Conservation (phyloP, 139 green algal genomes). For the Coccomyxa sp. region DNA sequence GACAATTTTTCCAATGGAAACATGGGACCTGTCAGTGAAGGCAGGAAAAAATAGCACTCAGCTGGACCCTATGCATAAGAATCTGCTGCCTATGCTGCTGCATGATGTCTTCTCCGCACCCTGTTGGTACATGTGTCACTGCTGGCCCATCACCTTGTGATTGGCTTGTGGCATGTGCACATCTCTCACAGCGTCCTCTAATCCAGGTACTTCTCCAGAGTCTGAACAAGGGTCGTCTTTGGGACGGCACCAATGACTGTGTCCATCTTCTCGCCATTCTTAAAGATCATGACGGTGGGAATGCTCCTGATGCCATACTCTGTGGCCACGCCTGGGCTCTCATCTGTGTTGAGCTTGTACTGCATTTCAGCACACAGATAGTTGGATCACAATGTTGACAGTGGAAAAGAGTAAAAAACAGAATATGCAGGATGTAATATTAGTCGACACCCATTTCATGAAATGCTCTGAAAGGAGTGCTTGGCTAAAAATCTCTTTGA, state of each 20-base stretch:
- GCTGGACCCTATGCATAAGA: not conserved
- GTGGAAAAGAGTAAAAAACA: not conserved
- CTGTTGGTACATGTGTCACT: not conserved
- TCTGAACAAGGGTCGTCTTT: slow-evolving; percentile 83
- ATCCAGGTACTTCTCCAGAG: slow-evolving; percentile 88
- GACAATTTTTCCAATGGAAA: not conserved
- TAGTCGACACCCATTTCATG: not conserved
- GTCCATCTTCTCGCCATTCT: slow-evolving; percentile 93
- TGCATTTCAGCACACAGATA: slow-evolving; percentile 22
- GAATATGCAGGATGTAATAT: not conserved
- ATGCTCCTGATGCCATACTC: slow-evolving; percentile 96
- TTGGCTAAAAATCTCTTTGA: not conserved
- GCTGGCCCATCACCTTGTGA: not conserved
- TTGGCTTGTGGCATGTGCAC: too few species aligned
- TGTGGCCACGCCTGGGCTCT: slow-evolving; percentile 86
- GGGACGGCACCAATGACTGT: slow-evolving; percentile 97
- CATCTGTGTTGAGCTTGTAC: slow-evolving; percentile 98
- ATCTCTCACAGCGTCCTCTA: not conserved
- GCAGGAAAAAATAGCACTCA: not conserved
- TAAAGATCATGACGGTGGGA: slow-evolving; percentile 97
- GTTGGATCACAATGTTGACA: not conserved
- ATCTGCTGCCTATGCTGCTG: not conserved
- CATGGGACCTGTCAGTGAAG: not conserved
- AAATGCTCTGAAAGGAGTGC: not conserved
- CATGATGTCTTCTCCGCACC: not conserved